Evolutionary conservation across 148 eudicot species (phyloP), one percentile per base, ranked within the genome.

Genomic region (Arbutus unedo): DNA sequence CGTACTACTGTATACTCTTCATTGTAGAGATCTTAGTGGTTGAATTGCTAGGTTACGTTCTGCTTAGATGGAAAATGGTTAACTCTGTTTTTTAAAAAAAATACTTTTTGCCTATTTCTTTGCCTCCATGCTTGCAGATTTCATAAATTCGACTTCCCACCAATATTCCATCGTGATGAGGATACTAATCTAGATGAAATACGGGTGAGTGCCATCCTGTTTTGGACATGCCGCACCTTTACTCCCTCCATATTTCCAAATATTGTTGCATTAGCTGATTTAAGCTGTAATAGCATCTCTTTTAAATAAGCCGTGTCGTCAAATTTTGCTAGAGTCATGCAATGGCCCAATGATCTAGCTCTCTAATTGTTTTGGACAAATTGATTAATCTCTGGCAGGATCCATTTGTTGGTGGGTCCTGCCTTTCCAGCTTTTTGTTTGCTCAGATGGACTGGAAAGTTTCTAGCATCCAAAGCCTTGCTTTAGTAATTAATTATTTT

Each of bases 161-260:
- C 99, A 11, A 94, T 97, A 84, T 92, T 97, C 88, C 96, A 94
- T 81, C 98, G 96, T 78, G 97, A 92, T 2, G 95, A 93, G 54
- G 98, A 94, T 88, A 86, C 92, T 81, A 96, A 90, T 91, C 92
- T 82, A 80, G 98, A 94, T 85, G 98, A 97, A 81, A 86, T 93
- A 84, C 91, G 92, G 73, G 99, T 97, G 86, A 91, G 99, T 82
- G 71, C 68, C 11, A 11, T 81, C 47, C 15, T 51, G 51, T n/a
- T n/a, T 51, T 3, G 8, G 43, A 73, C 56, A 21, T 45, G 41
- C 60, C 18, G 0, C 6, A 2, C 21, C 43, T 54, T 51, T 54
- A 44, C 57, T 21, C 43, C 70, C 15, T 64, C 51, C 53, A 19
- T 38, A 15, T 14, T 4, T 68, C 54, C 18, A 44, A 3, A 45